Evolutionary conservation across 805 yeast species (phyloP).

Genomic region (Zygosaccharomyces bailii): DNA sequence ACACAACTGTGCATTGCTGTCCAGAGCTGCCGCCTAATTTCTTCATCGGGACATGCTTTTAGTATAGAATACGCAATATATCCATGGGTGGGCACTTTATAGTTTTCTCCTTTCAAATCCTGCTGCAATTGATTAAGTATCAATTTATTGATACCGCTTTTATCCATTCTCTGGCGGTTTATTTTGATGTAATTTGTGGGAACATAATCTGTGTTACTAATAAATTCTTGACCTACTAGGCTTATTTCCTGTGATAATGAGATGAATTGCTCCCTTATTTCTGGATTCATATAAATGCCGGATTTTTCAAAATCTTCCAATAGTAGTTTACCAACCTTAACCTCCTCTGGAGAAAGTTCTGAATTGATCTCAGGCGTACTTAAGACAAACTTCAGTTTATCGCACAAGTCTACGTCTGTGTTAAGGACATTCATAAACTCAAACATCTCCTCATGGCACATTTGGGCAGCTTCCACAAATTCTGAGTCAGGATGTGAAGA

Average conservation of each 20-base stretch:
- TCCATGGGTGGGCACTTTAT: constrained; percentile 58
- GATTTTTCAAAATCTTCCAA: constrained; percentile 84
- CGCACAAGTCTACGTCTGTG: constrained; percentile 71
- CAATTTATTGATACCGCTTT: constrained; percentile 18
- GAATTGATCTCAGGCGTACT: constrained; percentile 30
- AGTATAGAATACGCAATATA: constrained; percentile 63
- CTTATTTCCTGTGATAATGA: constrained; percentile 77
- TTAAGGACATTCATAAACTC: constrained; percentile 91
- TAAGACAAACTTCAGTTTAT: constrained; percentile 55
- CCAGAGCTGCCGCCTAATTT: constrained; percentile 70
- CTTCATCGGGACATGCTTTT: constrained; percentile 51
- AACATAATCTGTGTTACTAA: constrained; percentile 30
- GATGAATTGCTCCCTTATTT: constrained; percentile 66
- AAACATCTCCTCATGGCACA: constrained; percentile 81
- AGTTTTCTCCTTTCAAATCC: constrained; percentile 40
- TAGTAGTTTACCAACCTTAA: constrained; percentile 74
- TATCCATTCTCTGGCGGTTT: constrained; percentile 21
- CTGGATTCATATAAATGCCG: constrained; percentile 75
- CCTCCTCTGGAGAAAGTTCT: constrained; percentile 65
- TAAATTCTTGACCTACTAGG: constrained; percentile 72
- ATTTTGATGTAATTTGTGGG: constrained; percentile 24
- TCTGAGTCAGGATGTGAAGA: constrained; percentile 75
- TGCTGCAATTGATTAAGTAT: constrained; percentile 31
- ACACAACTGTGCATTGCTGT: constrained; percentile 64
- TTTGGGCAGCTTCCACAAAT: constrained; percentile 78